Evolutionary conservation across 2,329 filamentous ascomycete species (phyloP).

Genomic region (Elsinoe perseae): DNA sequence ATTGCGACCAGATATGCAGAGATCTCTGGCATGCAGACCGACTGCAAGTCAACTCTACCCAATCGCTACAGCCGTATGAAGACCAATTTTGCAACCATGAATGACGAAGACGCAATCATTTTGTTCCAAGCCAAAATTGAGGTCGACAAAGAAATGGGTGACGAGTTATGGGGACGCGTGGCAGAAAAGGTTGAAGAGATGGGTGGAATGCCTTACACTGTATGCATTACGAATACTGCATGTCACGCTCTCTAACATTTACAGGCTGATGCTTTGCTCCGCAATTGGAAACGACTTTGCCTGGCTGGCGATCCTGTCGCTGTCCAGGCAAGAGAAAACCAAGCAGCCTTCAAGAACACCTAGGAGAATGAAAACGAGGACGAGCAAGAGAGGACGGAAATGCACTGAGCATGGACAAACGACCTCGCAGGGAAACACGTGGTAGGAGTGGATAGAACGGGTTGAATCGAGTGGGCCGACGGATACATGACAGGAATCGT

Average conservation of each 20-base stretch:
- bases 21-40: conserved; percentile 27
- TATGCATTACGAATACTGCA: conserved; percentile 6
- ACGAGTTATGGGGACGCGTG: conserved; percentile 35
- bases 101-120: conserved; percentile 29
- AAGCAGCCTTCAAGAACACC: conserved; percentile 7
- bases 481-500: conserved; percentile 15
- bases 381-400: conserved; percentile 15
- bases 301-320: conserved; percentile 8
- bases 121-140: conserved; percentile 33
- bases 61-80: conserved; percentile 35
- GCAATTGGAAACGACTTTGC: conserved; percentile 7
- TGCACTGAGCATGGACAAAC: not conserved
- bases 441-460: not conserved
- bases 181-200: conserved; percentile 27
- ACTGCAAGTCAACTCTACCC: conserved; percentile 31
- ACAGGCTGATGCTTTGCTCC: conserved; percentile 21
- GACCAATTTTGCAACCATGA: conserved; percentile 33
- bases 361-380: conserved; percentile 30
- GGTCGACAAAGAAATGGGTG: conserved; percentile 34
- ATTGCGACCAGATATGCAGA: conserved; percentile 25
- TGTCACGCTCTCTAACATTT: conserved; percentile 8
- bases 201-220: conserved; percentile 29
- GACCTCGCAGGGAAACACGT: conserved; percentile 5
- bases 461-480: not conserved
- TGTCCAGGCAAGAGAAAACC: not conserved